Conservation (phyloP, 2,329 filamentous ascomycete genomes). For the Fusarium azukiicola region DNA sequence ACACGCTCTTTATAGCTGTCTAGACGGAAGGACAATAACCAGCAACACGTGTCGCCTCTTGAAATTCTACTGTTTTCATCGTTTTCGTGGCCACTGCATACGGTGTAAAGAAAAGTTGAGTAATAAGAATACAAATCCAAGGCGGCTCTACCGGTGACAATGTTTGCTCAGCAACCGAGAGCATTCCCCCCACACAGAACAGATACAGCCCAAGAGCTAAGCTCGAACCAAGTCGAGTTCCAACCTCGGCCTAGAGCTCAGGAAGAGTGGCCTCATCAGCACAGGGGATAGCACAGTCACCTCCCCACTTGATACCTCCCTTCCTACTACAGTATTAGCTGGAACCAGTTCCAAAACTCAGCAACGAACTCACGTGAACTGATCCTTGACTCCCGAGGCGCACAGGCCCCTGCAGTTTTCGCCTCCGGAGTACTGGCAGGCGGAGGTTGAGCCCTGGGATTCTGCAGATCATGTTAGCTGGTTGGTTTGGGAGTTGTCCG, state of each 20-base stretch:
- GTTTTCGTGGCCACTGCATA: too few relatives aligned
- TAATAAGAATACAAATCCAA: too few relatives aligned
- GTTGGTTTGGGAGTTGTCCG: not conserved
- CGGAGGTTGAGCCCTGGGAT: conserved; percentile 12
- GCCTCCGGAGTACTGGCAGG: conserved; percentile 19
- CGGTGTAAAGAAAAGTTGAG: too few relatives aligned
- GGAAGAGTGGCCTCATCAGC: conserved; percentile 18
- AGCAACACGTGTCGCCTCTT: too few relatives aligned
- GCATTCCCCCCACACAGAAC: not conserved
- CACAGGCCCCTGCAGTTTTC: conserved; percentile 23
- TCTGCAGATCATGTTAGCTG: not conserved
- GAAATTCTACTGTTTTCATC: too few relatives aligned
- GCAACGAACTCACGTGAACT: conserved; percentile 4
- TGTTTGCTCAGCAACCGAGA: too few relatives aligned
- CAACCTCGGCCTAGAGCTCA: not conserved
- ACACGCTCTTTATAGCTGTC: too few relatives aligned
- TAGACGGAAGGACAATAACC: too few relatives aligned
- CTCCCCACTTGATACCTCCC: conserved; percentile 14
- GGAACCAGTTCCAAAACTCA: too few relatives aligned
- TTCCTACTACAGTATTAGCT: not conserved
- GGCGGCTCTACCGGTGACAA: too few relatives aligned
- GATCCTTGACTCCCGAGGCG: conserved; percentile 18
- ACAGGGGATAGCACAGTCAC: conserved; percentile 26
- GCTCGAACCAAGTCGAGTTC: not conserved
- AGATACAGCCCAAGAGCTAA: not conserved